Evolutionary conservation across 164 flowering plant species (phyloP), one percentile per base, ranked within the genome.

Genomic region (Litsea cubeba): DNA sequence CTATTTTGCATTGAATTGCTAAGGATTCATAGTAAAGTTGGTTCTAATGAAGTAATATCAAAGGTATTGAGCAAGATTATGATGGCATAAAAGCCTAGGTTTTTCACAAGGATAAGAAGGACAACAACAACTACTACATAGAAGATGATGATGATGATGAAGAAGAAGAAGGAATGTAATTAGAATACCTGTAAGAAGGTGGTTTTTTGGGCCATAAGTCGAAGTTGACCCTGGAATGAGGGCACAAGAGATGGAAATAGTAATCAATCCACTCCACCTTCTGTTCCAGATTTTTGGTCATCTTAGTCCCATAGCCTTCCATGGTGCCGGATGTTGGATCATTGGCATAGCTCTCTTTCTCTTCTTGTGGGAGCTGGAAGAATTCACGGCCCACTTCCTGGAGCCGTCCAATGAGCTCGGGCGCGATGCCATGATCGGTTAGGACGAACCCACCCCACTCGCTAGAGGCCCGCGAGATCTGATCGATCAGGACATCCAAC

Each of bases 271-370:
- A 87, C 72, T 83, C 87, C 3, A 83, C 63, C 76, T 84, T 84
- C 72, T 83, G 77, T 1, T 83, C 86, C 15, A 35, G 74, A 69
- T 84, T 82, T 65, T 81, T 82, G 5, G 83, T 79, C 85, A 87
- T 80, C 72, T 81, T 84, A 0, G 87, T 87, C 1, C 90, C 90
- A 54, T 87, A 87, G 32, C 90, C 90, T 75, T 87, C 87, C 65
- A 83, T 74, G 50, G 50, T 75, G 0, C 86, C 85, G 12, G 32
- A 35, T 3, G 83, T 58, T 11, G 84, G 78, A 28, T 83, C 85
- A 68, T 84, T 84, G 2, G 88, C 85, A 64, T 80, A 77, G 18
- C 35, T 76, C 80, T 85, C 88, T 74, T 84, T 87, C 74, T 84
- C 87, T 71, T 77, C 77, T 70, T 72, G 82, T 3, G 90, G 86